Base-by-base conservation (phyloP, 768 basidiomycete genomes). In the Macrolepiota fuliginosa region DNA sequence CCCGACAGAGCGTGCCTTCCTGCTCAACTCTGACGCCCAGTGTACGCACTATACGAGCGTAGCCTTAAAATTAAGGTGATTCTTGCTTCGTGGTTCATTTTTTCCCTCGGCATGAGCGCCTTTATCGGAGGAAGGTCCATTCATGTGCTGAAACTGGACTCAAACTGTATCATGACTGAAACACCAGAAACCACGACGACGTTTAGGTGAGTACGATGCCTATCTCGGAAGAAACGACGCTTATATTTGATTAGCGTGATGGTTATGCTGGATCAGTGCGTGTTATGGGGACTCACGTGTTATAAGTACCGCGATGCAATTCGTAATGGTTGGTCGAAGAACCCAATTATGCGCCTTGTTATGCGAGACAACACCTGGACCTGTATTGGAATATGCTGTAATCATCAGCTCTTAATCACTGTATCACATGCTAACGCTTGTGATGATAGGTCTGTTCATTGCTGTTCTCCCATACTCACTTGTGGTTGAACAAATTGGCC, bases 301-400 rank as follows among this genome's bases (percentile, higher is more conserved):
- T 49, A 49, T 32, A 58, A 50, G 32, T 40, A 58, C 32, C 45
- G 47, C 4, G 47, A 50, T 13, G 56, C 47, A 17, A 37, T 50
- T 17, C 47, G 35, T 13, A 2, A 37, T 37, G 56, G 56, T 13
- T 50, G 46, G 47, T 58, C 56, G 19, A 36, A 19, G 19, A 58
- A 58, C n/a, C 49, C 47, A 3, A 36, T 58, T 12, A 7, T 58
- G 6, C 56, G 36, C 5, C 36, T 58, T 10, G 24, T 58, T 47
- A 50, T 58, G 56, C 56, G 56, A 12, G 56, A 58, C 37, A 51
- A 24, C 7, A 36, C 47, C n/a, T 51, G 29, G 35, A 32, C 35
- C 24, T 58, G 32, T 40, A 46, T 58, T 17, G 19, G 36, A 5
- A n/a, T 58, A 25, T 58, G 56, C 15, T 49, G 56, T 58, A 50